Conservation (phyloP, 2,329 filamentous ascomycete species). For the Fusarium abutilonis region DNA sequence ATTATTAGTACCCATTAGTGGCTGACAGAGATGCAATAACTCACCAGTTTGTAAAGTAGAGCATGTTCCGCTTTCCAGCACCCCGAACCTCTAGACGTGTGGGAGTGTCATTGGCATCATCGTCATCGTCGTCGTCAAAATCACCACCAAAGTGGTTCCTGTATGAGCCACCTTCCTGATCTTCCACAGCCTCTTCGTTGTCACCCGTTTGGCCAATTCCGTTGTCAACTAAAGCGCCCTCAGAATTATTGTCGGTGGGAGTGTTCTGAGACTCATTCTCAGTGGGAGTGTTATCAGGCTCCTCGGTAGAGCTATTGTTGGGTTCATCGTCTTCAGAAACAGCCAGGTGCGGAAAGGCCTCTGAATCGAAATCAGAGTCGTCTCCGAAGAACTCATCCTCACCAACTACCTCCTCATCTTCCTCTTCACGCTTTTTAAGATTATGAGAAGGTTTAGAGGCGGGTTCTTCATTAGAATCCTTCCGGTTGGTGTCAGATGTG, state of each 20-base stretch:
- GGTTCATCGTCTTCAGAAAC: conserved; percentile 9
- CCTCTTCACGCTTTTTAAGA: conserved; percentile 16
- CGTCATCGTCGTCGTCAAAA: conserved; percentile 17
- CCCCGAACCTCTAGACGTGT: conserved; percentile 29
- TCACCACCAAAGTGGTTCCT: conserved; percentile 26
- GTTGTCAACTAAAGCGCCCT: background rate
- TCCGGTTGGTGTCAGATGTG: conserved; percentile 7
- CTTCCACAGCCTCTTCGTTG: background rate
- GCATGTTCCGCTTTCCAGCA: conserved; percentile 50
- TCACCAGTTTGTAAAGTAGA: conserved; percentile 67
- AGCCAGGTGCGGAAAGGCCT: conserved; percentile 18
- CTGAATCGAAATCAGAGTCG: background rate
- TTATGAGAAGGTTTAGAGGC: background rate
- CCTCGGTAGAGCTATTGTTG: background rate
- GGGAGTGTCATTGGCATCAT: conserved; percentile 6
- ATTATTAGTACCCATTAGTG: conserved; percentile 14
- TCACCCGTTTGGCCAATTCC: conserved; percentile 5
- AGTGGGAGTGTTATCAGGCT: background rate
- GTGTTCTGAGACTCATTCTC: background rate
- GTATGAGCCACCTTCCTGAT: background rate
- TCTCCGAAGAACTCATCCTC: conserved; percentile 1
- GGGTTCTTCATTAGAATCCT: background rate
- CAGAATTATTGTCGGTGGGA: background rate
- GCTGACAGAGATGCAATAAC: conserved; percentile 4
- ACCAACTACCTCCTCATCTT: conserved; percentile 14